A percentile compares a stretch with the other conserved stretches of the same genome.
Conservation (phyloP, 257 asterid genomes). For the Eucommia ulmoides region DNA sequence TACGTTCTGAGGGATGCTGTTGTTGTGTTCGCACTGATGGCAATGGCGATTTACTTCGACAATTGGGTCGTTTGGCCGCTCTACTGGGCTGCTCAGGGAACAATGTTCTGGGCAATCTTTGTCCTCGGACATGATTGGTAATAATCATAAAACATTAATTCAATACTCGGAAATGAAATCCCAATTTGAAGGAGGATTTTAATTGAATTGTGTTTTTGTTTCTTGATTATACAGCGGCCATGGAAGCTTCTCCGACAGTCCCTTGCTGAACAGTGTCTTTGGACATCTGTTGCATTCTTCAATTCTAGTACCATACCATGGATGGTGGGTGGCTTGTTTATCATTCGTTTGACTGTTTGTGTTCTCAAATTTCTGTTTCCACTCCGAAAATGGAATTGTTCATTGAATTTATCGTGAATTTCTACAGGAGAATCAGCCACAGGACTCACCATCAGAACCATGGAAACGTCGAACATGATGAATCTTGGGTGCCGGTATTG, state of each 20-base stretch:
- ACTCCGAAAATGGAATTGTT: no score
- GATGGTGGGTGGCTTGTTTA: slow-evolving; percentile 19
- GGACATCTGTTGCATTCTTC: slow-evolving; percentile 35
- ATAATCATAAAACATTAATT: no score
- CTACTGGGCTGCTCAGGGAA: slow-evolving; percentile 38
- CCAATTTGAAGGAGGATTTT: no score
- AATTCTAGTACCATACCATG: slow-evolving; percentile 39
- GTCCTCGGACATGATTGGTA: slow-evolving; percentile 48
- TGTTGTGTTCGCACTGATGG: slow-evolving; percentile 13
- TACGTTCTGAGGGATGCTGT: slow-evolving; percentile 24
- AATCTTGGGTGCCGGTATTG: slow-evolving; percentile 46
- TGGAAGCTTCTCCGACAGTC: slow-evolving; percentile 30
- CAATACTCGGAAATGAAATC: no score
- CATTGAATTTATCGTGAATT: no score
- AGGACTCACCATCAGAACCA: slow-evolving; percentile 36
- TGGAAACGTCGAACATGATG: slow-evolving; percentile 36
- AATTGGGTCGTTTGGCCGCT: slow-evolving; percentile 22
- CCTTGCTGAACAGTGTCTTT: slow-evolving; percentile 16
- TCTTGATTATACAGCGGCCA: slow-evolving; percentile 23
- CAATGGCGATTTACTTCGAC: slow-evolving; percentile 17
- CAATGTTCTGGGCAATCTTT: slow-evolving; percentile 40
- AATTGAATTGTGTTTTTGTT: no score
- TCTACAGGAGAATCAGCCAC: slow-evolving; percentile 39
- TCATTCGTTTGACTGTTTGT: not conserved
- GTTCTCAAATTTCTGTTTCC: not conserved